phyloP scores from a whole-genome alignment of 768 basidiomycete genomes.

The Lentinula aciculospora region DNA sequence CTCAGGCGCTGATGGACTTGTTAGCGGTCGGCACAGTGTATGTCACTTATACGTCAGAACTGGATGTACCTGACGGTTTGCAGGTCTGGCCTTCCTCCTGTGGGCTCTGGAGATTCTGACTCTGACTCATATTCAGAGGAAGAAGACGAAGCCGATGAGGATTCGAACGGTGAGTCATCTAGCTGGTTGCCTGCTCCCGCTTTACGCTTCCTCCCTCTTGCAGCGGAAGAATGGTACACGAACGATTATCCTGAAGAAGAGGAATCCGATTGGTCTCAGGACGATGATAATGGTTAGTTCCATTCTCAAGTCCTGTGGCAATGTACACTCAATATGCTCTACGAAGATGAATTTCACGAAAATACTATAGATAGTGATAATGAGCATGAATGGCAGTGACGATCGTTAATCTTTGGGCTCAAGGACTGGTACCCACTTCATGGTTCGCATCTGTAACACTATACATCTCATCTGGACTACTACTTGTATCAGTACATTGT shows the following conservation, averaged over 20 bases:
- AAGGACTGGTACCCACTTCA: not conserved
- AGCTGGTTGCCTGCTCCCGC: not conserved
- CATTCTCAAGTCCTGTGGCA: not conserved
- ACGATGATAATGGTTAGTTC: slow-evolving; percentile 31
- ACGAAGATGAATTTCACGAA: slow-evolving; percentile 54
- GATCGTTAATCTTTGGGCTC: too few relatives aligned
- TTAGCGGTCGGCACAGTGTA: slow-evolving; percentile 63
- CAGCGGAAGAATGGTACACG: slow-evolving; percentile 80
- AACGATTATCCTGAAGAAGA: slow-evolving; percentile 84
- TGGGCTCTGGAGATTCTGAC: slow-evolving; percentile 48
- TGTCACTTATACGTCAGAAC: slow-evolving; percentile 13
- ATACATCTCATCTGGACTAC: not conserved
- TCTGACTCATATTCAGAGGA: slow-evolving; percentile 60
- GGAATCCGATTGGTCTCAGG: slow-evolving; percentile 27
- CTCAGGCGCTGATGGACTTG: slow-evolving; percentile 43
- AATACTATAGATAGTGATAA: slow-evolving; percentile 42
- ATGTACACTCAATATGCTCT: not conserved
- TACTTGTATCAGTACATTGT: not conserved
- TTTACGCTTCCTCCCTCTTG: not conserved
- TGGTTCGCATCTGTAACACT: not conserved
- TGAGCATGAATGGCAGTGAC: slow-evolving; percentile 26
- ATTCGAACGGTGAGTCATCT: slow-evolving; percentile 62
- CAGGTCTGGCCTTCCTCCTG: slow-evolving; percentile 63
- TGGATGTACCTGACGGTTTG: not conserved
- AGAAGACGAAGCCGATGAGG: slow-evolving; percentile 77